Conservation (phyloP, 1,139 yeast species). For the Wickerhamomyces sp. region DNA sequence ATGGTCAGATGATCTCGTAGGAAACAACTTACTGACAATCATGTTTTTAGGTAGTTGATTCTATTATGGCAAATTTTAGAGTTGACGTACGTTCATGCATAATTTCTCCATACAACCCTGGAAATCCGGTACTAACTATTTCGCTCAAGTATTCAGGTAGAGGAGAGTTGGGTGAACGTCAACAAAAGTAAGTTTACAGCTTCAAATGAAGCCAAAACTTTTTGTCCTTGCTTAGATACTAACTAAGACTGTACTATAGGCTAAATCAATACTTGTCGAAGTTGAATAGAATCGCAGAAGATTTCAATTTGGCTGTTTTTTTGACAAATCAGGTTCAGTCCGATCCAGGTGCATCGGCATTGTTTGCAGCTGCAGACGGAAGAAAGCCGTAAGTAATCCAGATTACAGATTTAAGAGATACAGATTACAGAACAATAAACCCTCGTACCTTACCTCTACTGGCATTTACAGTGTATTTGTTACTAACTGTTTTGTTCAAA, state of each 20-base stretch:
- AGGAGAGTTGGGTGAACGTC: conserved; percentile 58
- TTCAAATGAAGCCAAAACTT: too few relatives aligned
- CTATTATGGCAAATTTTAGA: conserved; percentile 59
- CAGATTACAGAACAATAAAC: neutral
- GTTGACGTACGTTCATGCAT: conserved; percentile 36
- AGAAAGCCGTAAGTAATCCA: conserved; percentile 41
- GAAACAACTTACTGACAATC: too few relatives aligned
- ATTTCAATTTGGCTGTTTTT: conserved; percentile 54
- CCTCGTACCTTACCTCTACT: neutral
- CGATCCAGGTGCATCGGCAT: conserved; percentile 64
- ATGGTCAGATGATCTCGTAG: too few relatives aligned
- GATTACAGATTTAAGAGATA: neutral
- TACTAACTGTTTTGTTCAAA: neutral
- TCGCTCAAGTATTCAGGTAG: conserved; percentile 41
- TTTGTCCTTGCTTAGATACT: too few relatives aligned
- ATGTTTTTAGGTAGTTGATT: conserved; percentile 38
- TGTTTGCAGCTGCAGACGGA: conserved; percentile 62
- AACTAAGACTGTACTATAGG: conserved; percentile 6
- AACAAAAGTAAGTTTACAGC: conserved; percentile 38
- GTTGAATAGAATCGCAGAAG: conserved; percentile 51
- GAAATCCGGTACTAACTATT: neutral
- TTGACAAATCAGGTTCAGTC: conserved; percentile 62
- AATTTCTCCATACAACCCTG: neutral
- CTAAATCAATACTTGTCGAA: conserved; percentile 52
- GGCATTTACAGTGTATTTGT: too few relatives aligned